These are phyloP conservation scores for Mucor saturninus DNA, from an alignment of 371 early-diverging fungal genomes.

Conservation along the genomic window DNA sequence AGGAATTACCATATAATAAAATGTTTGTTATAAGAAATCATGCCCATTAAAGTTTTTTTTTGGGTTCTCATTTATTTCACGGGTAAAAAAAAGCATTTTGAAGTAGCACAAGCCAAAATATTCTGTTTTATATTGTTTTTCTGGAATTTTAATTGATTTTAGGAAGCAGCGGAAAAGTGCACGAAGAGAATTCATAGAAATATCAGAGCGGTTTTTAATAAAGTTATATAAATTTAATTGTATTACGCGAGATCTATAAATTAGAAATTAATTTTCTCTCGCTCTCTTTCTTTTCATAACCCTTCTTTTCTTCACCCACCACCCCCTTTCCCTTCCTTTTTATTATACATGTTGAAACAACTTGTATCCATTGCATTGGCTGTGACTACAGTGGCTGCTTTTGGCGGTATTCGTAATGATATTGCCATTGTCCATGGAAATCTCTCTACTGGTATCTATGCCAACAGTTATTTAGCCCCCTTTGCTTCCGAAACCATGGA, in stretches of 20 bases:
- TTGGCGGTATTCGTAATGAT: slow-evolving; percentile 1
- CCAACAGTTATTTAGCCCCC: slow-evolving; percentile 32
- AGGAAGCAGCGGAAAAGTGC: slow-evolving; percentile 8
- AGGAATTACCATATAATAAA: too few relatives aligned
- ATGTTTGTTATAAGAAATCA: too few relatives aligned
- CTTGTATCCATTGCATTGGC: slow-evolving; percentile 13
- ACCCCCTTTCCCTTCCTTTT: slow-evolving; percentile 28
- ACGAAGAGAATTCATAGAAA: slow-evolving; percentile 14
- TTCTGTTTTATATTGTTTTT: slow-evolving; percentile 12
- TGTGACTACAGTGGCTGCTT: slow-evolving; percentile 5
- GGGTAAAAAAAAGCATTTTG: background rate
- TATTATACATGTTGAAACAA: background rate
- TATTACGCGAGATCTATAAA: background rate
- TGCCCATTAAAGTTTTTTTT: background rate
- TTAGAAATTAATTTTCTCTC: background rate
- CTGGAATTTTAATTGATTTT: slow-evolving; percentile 18
- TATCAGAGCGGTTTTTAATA: slow-evolving; percentile 3
- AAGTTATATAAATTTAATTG: slow-evolving; percentile 8
- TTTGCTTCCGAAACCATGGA: slow-evolving; percentile 39
- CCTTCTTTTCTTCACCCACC: background rate
- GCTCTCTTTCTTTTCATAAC: background rate
- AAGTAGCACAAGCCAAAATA: background rate
- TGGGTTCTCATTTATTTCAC: too few relatives aligned
- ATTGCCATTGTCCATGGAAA: slow-evolving; percentile 15
- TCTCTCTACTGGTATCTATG: background rate